Percentiles rank a stretch among this genome's conserved stretches.
phyloP scores from a whole-genome alignment of 179 eudicot species.

The Silene noctiflora region DNA sequence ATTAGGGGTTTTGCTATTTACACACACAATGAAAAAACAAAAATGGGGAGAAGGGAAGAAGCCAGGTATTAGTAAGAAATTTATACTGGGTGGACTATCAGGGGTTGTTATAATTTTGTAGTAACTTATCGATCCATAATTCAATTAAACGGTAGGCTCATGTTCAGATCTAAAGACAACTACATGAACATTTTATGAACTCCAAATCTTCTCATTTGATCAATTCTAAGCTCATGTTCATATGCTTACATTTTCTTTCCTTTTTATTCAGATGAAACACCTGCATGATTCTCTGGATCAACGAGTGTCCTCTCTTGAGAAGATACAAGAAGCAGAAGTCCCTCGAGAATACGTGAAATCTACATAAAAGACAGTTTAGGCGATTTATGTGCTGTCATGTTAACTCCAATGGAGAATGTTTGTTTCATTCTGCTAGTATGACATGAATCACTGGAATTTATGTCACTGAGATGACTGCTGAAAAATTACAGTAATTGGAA shows the following conservation, averaged over 20 bases:
- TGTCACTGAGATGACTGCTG: neutral
- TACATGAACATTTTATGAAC: too few relatives aligned
- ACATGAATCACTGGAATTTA: neutral
- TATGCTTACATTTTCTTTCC: neutral
- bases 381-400: conserved; percentile 10
- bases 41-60: too few relatives aligned
- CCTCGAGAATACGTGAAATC: conserved; percentile 44
- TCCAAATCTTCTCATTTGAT: too few relatives aligned
- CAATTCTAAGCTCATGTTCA: conserved; percentile 3
- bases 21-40: too few relatives aligned
- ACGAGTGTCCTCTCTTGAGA: conserved; percentile 59
- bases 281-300: conserved; percentile 56
- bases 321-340: conserved; percentile 45
- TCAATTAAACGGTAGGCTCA: neutral
- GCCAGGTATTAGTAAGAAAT: too few relatives aligned
- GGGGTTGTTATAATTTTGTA: neutral
- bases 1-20: too few relatives aligned
- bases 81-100: neutral
- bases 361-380: conserved; percentile 34
- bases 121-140: neutral
- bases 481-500: neutral
- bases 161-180: too few relatives aligned
- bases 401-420: neutral
- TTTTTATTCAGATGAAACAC: conserved; percentile 48
- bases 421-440: neutral